Base-by-base conservation (phyloP, 345 rosid species). In the Moricandia arvensis region DNA sequence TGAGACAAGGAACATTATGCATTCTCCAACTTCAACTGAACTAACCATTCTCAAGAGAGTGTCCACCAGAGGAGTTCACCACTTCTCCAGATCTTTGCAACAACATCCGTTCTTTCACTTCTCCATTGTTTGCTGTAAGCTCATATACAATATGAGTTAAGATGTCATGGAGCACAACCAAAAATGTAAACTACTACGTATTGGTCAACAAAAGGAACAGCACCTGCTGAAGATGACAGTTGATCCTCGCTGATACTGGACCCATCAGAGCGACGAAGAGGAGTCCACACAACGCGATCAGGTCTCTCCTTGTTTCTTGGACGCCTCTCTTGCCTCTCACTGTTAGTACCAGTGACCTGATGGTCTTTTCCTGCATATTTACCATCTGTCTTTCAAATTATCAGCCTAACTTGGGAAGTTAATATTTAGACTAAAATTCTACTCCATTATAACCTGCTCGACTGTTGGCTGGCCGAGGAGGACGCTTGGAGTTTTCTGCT, bases 201-300 rank as follows among this genome's bases (percentile, higher is more conserved):
- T 12, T 53, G 61, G 57, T 73, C 55, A 34, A 8, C 37, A 34
- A 68, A 55, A 43, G 26, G 12, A 78, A 58, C 16, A 65, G 33
- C 66, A 88, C 92, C 92, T 86, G 66, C 29, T 45, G 77, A 81
- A 27, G 82, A 77, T 55, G 81, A 66, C 4, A 41, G 51, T 26
- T 73, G 76, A 75, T 87, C 89, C 71, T 86, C 86, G 9, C 75
- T 80, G 66, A 82, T 81, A 78, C 63, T 83, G 0, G 83, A 72
- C 65, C 86, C 85, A 80, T 86, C 88, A 60, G 85, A 78, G 54
- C 84, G 89, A 21, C 81, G 87, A 77, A 86, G 88, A 66, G 91
- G 88, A 77, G 91, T 79, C 97, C 94, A 85, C 33, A 86, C 84
- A 68, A 31, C 61, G 72, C 87, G 94, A 85, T 89, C 94, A 69